These are phyloP conservation scores for Diplodia mutila DNA, from an alignment of 2,329 filamentous ascomycete species.

Conservation along the genomic window DNA sequence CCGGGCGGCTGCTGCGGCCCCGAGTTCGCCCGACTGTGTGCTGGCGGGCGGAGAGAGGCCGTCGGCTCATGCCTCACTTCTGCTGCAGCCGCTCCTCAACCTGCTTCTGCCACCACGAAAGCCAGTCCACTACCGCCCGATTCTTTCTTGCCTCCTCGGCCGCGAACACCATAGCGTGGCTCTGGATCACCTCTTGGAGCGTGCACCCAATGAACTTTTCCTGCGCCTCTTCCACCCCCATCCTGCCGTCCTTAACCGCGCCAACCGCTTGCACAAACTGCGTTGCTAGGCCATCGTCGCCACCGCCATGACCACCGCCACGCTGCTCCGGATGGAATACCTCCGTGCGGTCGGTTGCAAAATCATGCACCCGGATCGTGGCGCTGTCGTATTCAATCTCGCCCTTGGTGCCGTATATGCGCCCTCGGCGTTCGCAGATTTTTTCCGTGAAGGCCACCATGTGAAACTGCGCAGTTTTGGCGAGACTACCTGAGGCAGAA, in stretches of 20 bases:
- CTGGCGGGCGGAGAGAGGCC: background rate
- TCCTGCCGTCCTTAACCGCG: conserved; percentile 71
- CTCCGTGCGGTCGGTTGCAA: conserved; percentile 60
- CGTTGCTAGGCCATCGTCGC: conserved; percentile 76
- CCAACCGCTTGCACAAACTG: conserved; percentile 85
- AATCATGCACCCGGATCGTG: conserved; percentile 76
- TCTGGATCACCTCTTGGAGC: conserved; percentile 83
- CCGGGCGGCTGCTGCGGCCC: conserved; percentile 13
- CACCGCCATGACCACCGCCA: conserved; percentile 71
- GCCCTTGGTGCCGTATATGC: conserved; percentile 83
- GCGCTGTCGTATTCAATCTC: conserved; percentile 85
- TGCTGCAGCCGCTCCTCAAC: conserved; percentile 11
- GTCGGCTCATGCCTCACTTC: conserved; percentile 6
- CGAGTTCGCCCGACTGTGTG: conserved; percentile 7
- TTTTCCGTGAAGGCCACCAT: conserved; percentile 91
- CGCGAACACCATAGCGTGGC: conserved; percentile 91
- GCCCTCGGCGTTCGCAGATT: conserved; percentile 82
- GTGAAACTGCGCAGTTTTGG: conserved; percentile 88
- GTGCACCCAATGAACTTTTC: conserved; percentile 76
- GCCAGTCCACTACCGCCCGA: conserved; percentile 74
- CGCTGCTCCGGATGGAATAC: conserved; percentile 65
- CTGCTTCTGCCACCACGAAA: conserved; percentile 68
- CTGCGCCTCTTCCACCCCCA: conserved; percentile 73
- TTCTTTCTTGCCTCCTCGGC: conserved; percentile 81
- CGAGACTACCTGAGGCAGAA: conserved; percentile 51